Base-by-base conservation (phyloP, 148 eudicot genomes). In the Gaultheria prostrata region DNA sequence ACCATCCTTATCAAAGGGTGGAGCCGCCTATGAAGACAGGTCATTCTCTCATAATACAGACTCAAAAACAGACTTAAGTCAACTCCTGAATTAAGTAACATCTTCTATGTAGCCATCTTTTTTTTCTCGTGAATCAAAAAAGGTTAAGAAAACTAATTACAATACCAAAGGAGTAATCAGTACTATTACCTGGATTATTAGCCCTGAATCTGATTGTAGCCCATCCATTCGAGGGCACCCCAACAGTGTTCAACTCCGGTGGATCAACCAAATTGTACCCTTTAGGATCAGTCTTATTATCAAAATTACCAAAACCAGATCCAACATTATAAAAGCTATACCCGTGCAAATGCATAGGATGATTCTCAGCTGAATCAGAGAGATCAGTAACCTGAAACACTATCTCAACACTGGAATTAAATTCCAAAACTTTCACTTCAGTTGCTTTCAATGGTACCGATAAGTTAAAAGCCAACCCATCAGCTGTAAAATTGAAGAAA, bases 341-440 rank as follows among this genome's bases (percentile, higher is more conserved):
- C 0, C 89, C 89, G 70, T 87, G 89, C 54, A 87, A 43, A 81
- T 87, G 89, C 85, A 87, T 46, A 4, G 89, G 89, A 33, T 87
- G 89, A 67, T 87, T 87, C 77, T 87, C 89, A 10, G 85, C 59
- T 9, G 81, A 83, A 49, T 17, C 49, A 14, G 82, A 0, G 57
- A 87, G 33, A 67, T 79, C 83, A 24, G 69, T 80, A 54, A 84
- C 85, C 35, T 85, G 89, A 8, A 85, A 83, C 28, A 87, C 89
- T 2, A 87, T 78, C 84, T 87, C 89, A 71, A 87, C 79, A 13
- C 7, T 80, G 3, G 87, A 39, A 21, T 80, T 76, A 57, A 80
- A 83, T 2, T 87, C 69, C 83, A 87, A 69, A 9, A 82, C 82
- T 30, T 28, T 79, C 18, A 80, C 84, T 54, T 79, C 76, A 0